Base-by-base conservation (phyloP, 805 yeast species). In the Saccharomyces kudriavzevii region DNA sequence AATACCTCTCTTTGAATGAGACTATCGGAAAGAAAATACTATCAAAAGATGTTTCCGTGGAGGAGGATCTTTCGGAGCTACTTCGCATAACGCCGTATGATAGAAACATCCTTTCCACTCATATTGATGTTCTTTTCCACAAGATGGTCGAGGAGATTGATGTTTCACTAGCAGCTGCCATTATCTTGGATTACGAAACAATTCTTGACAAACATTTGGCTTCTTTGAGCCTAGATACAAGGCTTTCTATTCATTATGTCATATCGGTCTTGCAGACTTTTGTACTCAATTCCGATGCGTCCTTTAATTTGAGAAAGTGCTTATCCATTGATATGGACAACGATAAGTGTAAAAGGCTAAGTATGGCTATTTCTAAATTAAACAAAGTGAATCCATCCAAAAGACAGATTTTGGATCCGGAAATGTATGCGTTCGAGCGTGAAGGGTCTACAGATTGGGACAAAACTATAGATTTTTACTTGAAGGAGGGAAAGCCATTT, bases 321-420 rank as follows among this genome's bases (percentile, higher is more conserved):
- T 71, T 92, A 49, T 82, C 86, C 52, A 77, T 81, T 47, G 92
- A 92, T 67, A 87, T 89, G 68, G 97, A 89, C 57, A 78, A 77
- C 58, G 70, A 71, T 27, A 71, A 69, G 2, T 89, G 96, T 67
- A 81, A 83, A 29, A 70, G 64, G 17, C 62, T 77, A 29, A 78
- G 87, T 10, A 79, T 84, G 59, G 67, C 82, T n/a, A 72, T 72
- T 53, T 73, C 79, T 29, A 79, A 77, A 54, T 70, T 82, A 29
- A 50, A 53, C 61, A 56, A 64, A 61, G 47, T 64, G 46, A 56
- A 72, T 66, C 53, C 70, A 75, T 45, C 68, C 71, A 54, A 70
- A 57, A 60, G 70, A 60, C 45, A 79, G 27, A 75, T 79, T 40
- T 70, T 77, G 13, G 76, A 80, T 51, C 78, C 83, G 1, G 64